A percentile compares a stretch with the other conserved stretches of the same genome.
phyloP scores from a whole-genome alignment of 1,284 basidiomycete genomes.

The Irpex lacteus region DNA sequence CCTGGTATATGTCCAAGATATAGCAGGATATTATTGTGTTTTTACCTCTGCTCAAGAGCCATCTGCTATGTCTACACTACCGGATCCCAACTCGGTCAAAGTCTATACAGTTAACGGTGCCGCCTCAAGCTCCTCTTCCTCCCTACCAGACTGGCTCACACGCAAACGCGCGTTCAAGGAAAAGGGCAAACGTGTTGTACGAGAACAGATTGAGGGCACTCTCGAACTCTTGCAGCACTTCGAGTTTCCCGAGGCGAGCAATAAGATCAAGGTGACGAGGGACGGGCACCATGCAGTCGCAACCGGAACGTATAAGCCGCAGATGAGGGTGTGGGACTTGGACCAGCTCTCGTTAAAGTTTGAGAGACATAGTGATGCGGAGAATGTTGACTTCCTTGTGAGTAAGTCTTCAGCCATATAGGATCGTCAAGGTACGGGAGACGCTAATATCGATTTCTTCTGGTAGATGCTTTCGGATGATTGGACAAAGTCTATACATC shows the following conservation, averaged over 20 bases:
- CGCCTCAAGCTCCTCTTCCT: constrained; percentile 77
- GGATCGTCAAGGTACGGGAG: neutral
- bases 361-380: constrained; percentile 93
- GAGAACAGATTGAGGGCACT: constrained; percentile 72
- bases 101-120: constrained; percentile 92
- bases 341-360: constrained; percentile 94
- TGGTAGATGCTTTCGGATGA: constrained; percentile 90
- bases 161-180: constrained; percentile 61
- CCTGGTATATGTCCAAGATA: neutral
- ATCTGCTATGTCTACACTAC: constrained; percentile 14
- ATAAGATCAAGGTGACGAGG: constrained; percentile 85
- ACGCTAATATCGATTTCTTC: neutral
- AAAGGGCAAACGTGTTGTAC: constrained; percentile 58
- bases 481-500: constrained; percentile 98
- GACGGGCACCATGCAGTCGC: constrained; percentile 93
- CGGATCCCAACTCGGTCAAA: constrained; percentile 51
- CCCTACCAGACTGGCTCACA: constrained; percentile 87
- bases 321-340: constrained; percentile 95
- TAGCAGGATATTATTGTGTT: neutral
- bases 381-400: constrained; percentile 98
- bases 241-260: constrained; percentile 96
- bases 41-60: neutral
- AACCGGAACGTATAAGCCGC: constrained; percentile 98
- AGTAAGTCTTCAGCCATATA: constrained; percentile 49
- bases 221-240: constrained; percentile 94